Evolutionary conservation across 768 basidiomycete genomes (phyloP), one percentile per base, ranked within the genome.

Genomic region (Rhizopogon salebrosus): DNA sequence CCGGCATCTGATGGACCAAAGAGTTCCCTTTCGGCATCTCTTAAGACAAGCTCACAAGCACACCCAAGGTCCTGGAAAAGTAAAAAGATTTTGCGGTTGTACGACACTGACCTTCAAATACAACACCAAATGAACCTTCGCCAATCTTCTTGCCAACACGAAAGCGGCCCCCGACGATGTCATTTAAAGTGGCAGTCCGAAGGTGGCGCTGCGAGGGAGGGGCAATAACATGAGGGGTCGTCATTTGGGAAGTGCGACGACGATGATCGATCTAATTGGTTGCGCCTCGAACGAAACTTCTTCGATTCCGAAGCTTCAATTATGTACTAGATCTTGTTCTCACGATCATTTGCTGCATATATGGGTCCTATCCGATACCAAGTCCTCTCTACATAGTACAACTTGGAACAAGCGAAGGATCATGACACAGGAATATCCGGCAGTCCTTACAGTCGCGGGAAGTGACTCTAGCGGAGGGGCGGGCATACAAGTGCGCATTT

Each of bases 121-220:
- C 88, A 59, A 98, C 95, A 63, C 95, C 95, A 68, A 99, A 99
- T n/a, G 88, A 91, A 48, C 95, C 95, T 73, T 99, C 95, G 43
- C 95, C 95, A 68, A 98, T 95, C 84, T 98, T 98, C 80, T 95
- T 94, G 48, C 95, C 95, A 48, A 98, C 94, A 57, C 89, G 80
- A 66, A 83, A 91, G 67, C 89, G 83, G 62, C 76, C 83, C 39
- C 89, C 89, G 54, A 91, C 85, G 68, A 91, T 82, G 62, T 86
- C 83, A 69, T 84, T 87, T 37, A 71, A 78, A 26, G 80, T 76
- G 45, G 82, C 73, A 42, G 83, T 78, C 63, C 83, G 81, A 16
- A 82, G 78, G 48, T 80, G 83, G 70, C 87, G 85, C 20, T 73
- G 74, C 41, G 83, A 87, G 54, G 87, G 88, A 36, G 88, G 87